Evolutionary conservation across 2,329 filamentous ascomycete species (phyloP), one percentile per base, ranked within the genome.

Genomic region (Aspergillus versicolor): DNA sequence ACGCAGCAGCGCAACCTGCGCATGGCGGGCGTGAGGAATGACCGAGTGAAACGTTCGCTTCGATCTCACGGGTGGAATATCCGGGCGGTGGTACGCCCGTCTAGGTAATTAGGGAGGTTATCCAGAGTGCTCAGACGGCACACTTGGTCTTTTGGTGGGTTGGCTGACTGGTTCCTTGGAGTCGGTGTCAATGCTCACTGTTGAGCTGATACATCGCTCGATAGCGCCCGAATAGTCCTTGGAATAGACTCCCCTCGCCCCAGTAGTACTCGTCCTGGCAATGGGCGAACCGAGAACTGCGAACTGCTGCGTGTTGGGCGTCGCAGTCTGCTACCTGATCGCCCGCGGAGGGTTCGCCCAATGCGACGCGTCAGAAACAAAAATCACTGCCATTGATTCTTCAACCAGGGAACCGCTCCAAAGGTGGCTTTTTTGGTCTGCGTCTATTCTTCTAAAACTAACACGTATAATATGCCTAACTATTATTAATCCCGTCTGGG

Each of bases 101-200:
- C 9, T 21, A 21, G 21, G 21, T 21, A 21, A 21, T 21, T 21
- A 4, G 21, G 21, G 1, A 21, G 8, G 8, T 11, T 30, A 30
- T 30, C 27, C 27, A 11, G 27, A 30, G 27, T 11, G 27, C 27
- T 30, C 27, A 4, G 27, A 30, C 27, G 9, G 27, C 34, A 3
- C 5, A 37, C 7, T 37, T 37, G 34, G 3, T 37, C 4, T 4
- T 37, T 37, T 24, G 24, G 24, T 24, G 24, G 24, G 24, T 24
- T 24, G 24, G 15, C 80, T 70, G 43, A 37, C 34, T 37, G 34
- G 34, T n/a, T 13, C 34, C 12, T 37, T 37, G 12, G 34, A 37
- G 34, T 37, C 34, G 12, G 34, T 37, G 34, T 37, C 34, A n/a
- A 13, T 37, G 15, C 34, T 37, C 15, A 5, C 15, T n/a, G 12